Evolutionary conservation across 768 basidiomycete genomes (phyloP).

Genomic region (Suillus spraguei): DNA sequence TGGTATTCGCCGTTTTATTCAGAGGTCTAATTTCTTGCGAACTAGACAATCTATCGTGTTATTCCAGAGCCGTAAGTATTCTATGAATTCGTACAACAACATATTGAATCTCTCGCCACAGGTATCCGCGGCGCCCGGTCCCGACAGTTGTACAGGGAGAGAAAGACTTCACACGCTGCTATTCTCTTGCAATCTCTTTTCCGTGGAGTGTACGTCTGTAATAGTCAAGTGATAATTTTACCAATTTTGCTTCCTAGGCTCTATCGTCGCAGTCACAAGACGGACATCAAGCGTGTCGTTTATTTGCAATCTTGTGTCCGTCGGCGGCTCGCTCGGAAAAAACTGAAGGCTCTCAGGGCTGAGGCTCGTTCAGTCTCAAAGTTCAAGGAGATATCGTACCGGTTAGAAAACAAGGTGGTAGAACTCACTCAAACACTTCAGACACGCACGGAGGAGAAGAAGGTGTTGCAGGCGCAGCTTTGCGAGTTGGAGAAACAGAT

Average conservation of each 20-base stretch:
- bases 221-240: slow-evolving; percentile 4
- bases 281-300: slow-evolving; percentile 72
- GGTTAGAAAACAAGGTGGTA: slow-evolving; percentile 98
- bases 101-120: slow-evolving; percentile 31
- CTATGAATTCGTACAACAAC: neutral
- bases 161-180: slow-evolving; percentile 62
- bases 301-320: slow-evolving; percentile 92
- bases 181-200: slow-evolving; percentile 77
- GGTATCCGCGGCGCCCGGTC: slow-evolving; percentile 77
- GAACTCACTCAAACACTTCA: slow-evolving; percentile 96
- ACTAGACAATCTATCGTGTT: slow-evolving; percentile 62
- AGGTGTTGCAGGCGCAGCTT: slow-evolving; percentile 77
- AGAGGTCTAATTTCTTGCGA: slow-evolving; percentile 69
- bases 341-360: slow-evolving; percentile 79
- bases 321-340: slow-evolving; percentile 81
- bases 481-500: slow-evolving; percentile 83
- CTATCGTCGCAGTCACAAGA: slow-evolving; percentile 52
- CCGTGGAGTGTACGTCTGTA: slow-evolving; percentile 79
- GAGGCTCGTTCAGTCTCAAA: slow-evolving; percentile 97
- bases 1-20: slow-evolving; percentile 68
- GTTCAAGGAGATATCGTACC: slow-evolving; percentile 98
- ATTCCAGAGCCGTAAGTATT: slow-evolving; percentile 82
- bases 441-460: slow-evolving; percentile 88
- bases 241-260: slow-evolving; percentile 42
- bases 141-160: slow-evolving; percentile 58